Percentiles rank a stretch among this genome's conserved stretches.
Evolutionary conservation across 345 rosid genomes (phyloP).

Genomic region (Euphorbia lathyris): DNA sequence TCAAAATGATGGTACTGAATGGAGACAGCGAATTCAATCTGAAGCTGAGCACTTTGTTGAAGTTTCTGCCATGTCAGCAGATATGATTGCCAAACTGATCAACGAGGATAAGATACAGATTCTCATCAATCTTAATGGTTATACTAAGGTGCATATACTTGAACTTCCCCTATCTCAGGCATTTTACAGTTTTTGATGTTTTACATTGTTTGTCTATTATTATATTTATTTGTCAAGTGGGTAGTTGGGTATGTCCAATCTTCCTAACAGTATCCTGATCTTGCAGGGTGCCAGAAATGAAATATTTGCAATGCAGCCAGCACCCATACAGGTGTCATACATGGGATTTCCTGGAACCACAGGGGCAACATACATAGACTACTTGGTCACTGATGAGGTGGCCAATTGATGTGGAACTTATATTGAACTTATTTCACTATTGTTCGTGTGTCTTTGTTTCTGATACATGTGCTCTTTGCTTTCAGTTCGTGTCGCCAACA

Average conservation of each 20-base stretch:
- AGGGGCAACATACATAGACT: constrained; percentile 89
- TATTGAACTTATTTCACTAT: background rate
- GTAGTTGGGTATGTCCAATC: background rate
- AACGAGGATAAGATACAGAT: constrained; percentile 85
- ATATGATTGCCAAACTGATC: constrained; percentile 77
- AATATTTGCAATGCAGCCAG: constrained; percentile 97
- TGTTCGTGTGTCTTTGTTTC: background rate
- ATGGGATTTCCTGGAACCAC: constrained; percentile 99
- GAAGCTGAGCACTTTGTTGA: constrained; percentile 94
- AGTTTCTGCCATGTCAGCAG: constrained; percentile 85
- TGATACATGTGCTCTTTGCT: constrained; percentile 12
- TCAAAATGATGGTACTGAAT: constrained; percentile 91
- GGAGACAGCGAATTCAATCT: constrained; percentile 86
- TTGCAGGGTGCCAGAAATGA: constrained; percentile 97
- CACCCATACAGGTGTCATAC: constrained; percentile 94
- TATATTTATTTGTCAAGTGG: background rate
- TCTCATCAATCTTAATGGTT: constrained; percentile 91
- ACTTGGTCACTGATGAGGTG: constrained; percentile 98
- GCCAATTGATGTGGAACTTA: background rate
- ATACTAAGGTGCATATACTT: constrained; percentile 61
- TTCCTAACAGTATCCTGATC: background rate
- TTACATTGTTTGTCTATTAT: background rate
- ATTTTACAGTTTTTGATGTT: background rate
- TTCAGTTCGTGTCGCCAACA: constrained; percentile 90
- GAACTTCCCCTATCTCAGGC: background rate